phyloP scores from a whole-genome alignment of 139 green algal genomes.

The Coelastrella sp. region DNA sequence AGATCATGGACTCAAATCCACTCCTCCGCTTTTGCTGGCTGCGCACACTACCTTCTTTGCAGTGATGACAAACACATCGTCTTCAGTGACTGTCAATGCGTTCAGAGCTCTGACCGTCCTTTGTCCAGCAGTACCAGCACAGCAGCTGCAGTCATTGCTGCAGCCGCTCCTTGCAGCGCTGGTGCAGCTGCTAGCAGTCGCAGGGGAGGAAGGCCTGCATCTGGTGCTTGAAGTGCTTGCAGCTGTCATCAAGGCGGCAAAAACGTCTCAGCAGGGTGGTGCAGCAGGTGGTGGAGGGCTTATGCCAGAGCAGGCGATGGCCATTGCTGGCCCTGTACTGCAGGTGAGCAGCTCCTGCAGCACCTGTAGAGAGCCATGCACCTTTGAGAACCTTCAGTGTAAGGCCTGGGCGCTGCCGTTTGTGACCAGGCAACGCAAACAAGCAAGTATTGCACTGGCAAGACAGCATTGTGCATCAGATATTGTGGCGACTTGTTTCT shows the following conservation, averaged over 20 bases:
- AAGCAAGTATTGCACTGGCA: neutral
- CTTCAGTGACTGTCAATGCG: conserved; percentile 62
- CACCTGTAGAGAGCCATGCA: no score
- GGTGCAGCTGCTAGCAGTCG: conserved; percentile 54
- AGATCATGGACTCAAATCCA: no score
- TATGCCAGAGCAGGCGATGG: conserved; percentile 41
- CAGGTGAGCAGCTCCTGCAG: conserved; percentile 17
- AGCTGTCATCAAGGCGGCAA: conserved; percentile 52
- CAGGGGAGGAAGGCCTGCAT: conserved; percentile 75
- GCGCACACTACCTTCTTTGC: neutral
- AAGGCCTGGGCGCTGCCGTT: no score
- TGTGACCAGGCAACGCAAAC: neutral
- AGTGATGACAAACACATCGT: neutral
- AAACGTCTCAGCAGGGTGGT: neutral
- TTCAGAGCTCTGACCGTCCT: conserved; percentile 60
- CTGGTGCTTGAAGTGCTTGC: conserved; percentile 82
- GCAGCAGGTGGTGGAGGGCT: neutral
- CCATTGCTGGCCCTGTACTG: conserved; percentile 37
- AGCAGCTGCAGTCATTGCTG: conserved; percentile 44
- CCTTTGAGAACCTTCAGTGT: no score
- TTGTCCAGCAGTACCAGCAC: neutral
- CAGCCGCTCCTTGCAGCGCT: conserved; percentile 62
- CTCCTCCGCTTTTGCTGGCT: neutral
- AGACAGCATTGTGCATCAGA: neutral
- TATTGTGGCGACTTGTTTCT: neutral